Evolutionary conservation across 805 yeast genomes (phyloP).

Genomic region (Lachancea nothofagi): DNA sequence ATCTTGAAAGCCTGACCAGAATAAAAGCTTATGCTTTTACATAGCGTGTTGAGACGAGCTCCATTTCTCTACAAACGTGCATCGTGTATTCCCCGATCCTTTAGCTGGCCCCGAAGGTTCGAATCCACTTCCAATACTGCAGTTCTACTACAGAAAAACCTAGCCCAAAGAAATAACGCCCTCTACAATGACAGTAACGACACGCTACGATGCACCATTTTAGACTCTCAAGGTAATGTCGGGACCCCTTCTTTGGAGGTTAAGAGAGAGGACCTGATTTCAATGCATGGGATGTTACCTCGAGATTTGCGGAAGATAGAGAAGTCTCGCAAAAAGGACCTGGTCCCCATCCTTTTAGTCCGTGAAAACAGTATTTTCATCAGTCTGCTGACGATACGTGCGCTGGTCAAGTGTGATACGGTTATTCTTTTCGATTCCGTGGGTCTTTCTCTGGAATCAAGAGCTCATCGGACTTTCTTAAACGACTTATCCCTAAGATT

Average conservation of each 20-base stretch:
- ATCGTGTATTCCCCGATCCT: not conserved
- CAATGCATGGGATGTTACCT: conserved; percentile 74
- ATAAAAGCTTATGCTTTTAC: not conserved
- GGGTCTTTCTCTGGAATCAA: conserved; percentile 27
- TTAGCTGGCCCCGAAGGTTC: not conserved
- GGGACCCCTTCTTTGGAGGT: conserved; percentile 65
- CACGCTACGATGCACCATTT: conserved; percentile 70
- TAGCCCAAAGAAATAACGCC: conserved; percentile 35
- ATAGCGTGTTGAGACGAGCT: not conserved
- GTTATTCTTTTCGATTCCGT: conserved; percentile 66
- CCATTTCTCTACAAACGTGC: not conserved
- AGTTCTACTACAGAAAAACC: conserved; percentile 34
- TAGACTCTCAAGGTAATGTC: conserved; percentile 65
- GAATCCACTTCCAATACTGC: conserved; percentile 21
- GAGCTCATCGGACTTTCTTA: conserved; percentile 25
- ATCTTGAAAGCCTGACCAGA: not conserved
- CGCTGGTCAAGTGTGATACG: conserved; percentile 65
- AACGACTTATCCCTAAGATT: conserved; percentile 22
- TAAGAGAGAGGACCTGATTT: conserved; percentile 65
- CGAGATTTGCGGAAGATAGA: conserved; percentile 89
- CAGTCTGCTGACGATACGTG: conserved; percentile 73
- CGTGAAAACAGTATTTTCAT: conserved; percentile 68
- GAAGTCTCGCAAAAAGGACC: conserved; percentile 48
- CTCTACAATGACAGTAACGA: conserved; percentile 32
- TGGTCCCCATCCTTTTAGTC: conserved; percentile 78